Base-by-base conservation (phyloP, 257 asterid genomes). In the Handroanthus guayacan region DNA sequence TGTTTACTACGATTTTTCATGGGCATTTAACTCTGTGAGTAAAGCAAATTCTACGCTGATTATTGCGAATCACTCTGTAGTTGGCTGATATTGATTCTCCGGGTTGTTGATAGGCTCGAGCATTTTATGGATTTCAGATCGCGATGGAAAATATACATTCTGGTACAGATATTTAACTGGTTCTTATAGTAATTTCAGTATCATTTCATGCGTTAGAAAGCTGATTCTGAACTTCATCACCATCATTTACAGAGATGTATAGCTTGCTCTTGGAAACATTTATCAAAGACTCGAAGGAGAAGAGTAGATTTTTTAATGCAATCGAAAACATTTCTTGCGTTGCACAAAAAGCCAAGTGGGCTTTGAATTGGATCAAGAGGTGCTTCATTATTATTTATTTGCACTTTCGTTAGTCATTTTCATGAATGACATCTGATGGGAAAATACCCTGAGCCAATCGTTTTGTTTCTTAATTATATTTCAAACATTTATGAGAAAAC, bases 131-230 rank as follows among this genome's bases (percentile, higher is more conserved):
- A 38, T 92, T 92, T 67, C 95, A 92, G 79, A 85, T 82, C 64
- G 92, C 94, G 52, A 92, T 92, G 87, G 97, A 92, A 80, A 92
- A 89, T 56, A 83, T 90, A 76, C 97, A 92, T 84, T 92, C 94
- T 8, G 97, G 97, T 92, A 87, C 17, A 58, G 61, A 38, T 76
- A 81, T 84, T 69, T 34, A 34, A 70, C 12, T 48, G 51, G 73
- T 39, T 39, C 71, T 20, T 52, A 5, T 61, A 45, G 6, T n/a
- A 3, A 55, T 69, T 18, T 65, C 51, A 25, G 45, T 5, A 50
- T 20, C 54, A 9, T 75, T 52, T 57, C 82, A 31, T 54, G 56
- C 78, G 65, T 56, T 62, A 9, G 47, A 55, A 74, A 45, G 68
- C 84, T 81, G 55, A 78, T 52, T 74, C 37, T 84, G 62, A 51